These are phyloP conservation scores for Ophiocordyceps unilateralis DNA, from an alignment of 2,329 filamentous ascomycete species.

Conservation along the genomic window DNA sequence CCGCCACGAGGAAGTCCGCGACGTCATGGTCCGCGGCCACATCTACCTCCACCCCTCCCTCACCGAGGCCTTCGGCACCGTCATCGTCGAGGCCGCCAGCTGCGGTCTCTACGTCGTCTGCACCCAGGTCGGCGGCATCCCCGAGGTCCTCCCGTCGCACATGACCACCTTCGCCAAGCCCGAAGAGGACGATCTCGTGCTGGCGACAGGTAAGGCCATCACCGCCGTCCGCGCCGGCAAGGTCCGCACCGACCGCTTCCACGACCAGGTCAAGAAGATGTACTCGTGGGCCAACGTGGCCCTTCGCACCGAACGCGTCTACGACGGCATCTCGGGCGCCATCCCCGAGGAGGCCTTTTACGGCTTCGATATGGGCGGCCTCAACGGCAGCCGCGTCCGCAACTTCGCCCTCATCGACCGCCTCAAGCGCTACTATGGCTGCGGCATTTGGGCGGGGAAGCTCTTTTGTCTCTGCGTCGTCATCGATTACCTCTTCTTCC, in stretches of 20 bases:
- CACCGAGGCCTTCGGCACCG: conserved; percentile 93
- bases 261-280: conserved; percentile 95
- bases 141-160: conserved; percentile 83
- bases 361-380: conserved; percentile 55
- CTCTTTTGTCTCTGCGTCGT: conserved; percentile 89
- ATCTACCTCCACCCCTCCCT: conserved; percentile 92
- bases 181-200: conserved; percentile 87
- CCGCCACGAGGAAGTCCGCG: conserved; percentile 87
- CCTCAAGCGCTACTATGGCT: conserved; percentile 91
- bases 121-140: conserved; percentile 90
- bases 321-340: conserved; percentile 80
- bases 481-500: conserved; percentile 81
- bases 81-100: conserved; percentile 91
- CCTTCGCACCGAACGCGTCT: conserved; percentile 82
- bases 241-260: conserved; percentile 82
- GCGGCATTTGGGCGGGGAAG: conserved; percentile 96
- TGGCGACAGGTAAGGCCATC: conserved; percentile 79
- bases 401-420: conserved; percentile 90
- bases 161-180: conserved; percentile 98
- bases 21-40: conserved; percentile 93
- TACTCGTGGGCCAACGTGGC: conserved; percentile 98
- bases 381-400: conserved; percentile 55
- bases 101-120: conserved; percentile 95
- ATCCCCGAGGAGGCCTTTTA: conserved; percentile 80
- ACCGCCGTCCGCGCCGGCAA: conserved; percentile 69